Evolutionary conservation across 1,139 yeast species (phyloP).

Genomic region (Insectozyma bohioensis): DNA sequence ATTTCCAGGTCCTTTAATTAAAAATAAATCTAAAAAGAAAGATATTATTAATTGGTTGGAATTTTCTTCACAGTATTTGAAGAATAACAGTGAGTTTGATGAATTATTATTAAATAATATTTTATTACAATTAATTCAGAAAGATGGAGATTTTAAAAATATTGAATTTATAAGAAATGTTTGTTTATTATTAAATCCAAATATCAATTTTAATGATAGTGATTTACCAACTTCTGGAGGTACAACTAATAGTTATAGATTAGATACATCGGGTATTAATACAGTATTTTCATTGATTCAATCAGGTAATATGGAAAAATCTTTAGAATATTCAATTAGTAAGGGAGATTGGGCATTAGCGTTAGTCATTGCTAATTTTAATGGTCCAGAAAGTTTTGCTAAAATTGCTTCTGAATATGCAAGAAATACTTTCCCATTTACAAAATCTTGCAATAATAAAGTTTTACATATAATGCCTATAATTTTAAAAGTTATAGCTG

Average conservation of each 20-base stretch:
- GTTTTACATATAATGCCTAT: constrained; percentile 58
- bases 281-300: constrained; percentile 45
- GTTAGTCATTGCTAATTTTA: constrained; percentile 63
- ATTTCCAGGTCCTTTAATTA: constrained; percentile 68
- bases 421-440: constrained; percentile 35
- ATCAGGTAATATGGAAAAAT: constrained; percentile 65
- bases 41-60: constrained; percentile 66
- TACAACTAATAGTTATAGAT: constrained; percentile 31
- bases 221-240: constrained; percentile 17
- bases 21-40: constrained; percentile 55
- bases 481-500: constrained; percentile 63
- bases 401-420: constrained; percentile 52
- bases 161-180: constrained; percentile 26
- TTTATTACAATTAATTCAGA: constrained; percentile 24
- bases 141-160: constrained; percentile 32
- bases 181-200: constrained; percentile 36
- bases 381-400: constrained; percentile 63
- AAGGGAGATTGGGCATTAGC: constrained; percentile 80
- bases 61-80: constrained; percentile 17
- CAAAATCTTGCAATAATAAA: constrained; percentile 41
- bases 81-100: constrained; percentile 15
- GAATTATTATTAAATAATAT: constrained; percentile 33
- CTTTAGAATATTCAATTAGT: constrained; percentile 60
- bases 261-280: constrained; percentile 38
- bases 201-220: constrained; percentile 25